Percentiles rank a stretch among this genome's conserved stretches.
Conservation (phyloP, 352 stramenopile genomes). For the Phytophthora chlamydospora region DNA sequence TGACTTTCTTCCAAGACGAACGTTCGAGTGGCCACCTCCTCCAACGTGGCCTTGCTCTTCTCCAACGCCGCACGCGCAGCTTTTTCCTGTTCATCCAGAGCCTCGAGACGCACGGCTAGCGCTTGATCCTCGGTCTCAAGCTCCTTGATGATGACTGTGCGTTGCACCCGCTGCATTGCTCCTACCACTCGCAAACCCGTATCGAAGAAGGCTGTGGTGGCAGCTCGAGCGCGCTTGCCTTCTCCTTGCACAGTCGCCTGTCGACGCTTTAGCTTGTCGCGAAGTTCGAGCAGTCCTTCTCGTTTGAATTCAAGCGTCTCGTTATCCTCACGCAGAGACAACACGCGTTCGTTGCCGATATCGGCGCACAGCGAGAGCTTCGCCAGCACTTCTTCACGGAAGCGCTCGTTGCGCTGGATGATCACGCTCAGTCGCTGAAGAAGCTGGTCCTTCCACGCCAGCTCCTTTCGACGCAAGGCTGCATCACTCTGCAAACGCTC, state of each 20-base stretch:
- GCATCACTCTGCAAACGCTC: conserved; percentile 49
- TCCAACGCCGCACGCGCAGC: conserved; percentile 19
- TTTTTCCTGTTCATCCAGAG: conserved; percentile 35
- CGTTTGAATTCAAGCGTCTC: conserved; percentile 56
- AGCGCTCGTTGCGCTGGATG: conserved; percentile 75
- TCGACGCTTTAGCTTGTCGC: conserved; percentile 36
- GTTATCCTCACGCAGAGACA: conserved; percentile 61
- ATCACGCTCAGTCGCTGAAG: conserved; percentile 69
- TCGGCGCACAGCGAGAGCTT: conserved; percentile 48
- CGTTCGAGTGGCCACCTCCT: conserved; percentile 45
- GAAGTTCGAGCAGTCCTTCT: conserved; percentile 29
- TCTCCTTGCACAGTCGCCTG: conserved; percentile 45
- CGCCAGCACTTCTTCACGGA: conserved; percentile 47
- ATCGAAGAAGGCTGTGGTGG: conserved; percentile 65
- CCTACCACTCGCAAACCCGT: conserved; percentile 61
- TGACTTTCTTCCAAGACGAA: conserved; percentile 49
- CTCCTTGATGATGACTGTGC: conserved; percentile 50
- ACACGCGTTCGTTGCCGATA: conserved; percentile 61
- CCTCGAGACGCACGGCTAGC: conserved; percentile 29
- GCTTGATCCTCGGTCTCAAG: conserved; percentile 34
- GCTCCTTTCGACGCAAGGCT: conserved; percentile 41
- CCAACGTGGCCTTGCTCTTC: conserved; percentile 32
- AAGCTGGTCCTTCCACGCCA: conserved; percentile 69
- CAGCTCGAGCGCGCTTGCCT: conserved; percentile 32
- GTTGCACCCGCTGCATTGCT: conserved; percentile 56